Evolutionary conservation across 2,329 filamentous ascomycete genomes (phyloP).

Genomic region (Scytalidium lignicola): DNA sequence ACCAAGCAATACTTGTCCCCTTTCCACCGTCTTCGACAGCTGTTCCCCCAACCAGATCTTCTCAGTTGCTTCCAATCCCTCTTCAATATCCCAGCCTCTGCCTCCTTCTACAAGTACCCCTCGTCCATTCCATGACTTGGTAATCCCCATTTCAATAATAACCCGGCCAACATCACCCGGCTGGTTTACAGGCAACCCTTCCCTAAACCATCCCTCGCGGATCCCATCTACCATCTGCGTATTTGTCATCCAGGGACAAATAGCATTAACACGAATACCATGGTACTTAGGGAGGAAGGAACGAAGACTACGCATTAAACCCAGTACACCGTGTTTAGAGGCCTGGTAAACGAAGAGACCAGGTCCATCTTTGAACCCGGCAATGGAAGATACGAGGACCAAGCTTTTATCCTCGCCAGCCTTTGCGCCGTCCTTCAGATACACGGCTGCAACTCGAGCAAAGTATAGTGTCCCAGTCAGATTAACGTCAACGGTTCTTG

Average conservation of each 20-base stretch:
- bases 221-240: slow-evolving; percentile 35
- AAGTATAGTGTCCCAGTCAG: slow-evolving; percentile 12
- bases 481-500: slow-evolving; percentile 21
- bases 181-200: slow-evolving; percentile 24
- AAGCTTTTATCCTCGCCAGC: slow-evolving; percentile 9
- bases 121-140: slow-evolving; percentile 41
- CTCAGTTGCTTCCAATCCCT: slow-evolving; percentile 7
- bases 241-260: slow-evolving; percentile 51
- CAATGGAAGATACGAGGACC: slow-evolving; percentile 40
- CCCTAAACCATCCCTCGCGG: slow-evolving; percentile 30
- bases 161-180: slow-evolving; percentile 42
- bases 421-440: slow-evolving; percentile 2
- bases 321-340: slow-evolving; percentile 47
- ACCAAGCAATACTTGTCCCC: slow-evolving; percentile 10
- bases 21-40: slow-evolving; percentile 4
- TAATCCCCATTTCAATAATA: slow-evolving; percentile 42
- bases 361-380: slow-evolving; percentile 33
- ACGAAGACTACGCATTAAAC: slow-evolving; percentile 42
- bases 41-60: slow-evolving; percentile 11
- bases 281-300: slow-evolving; percentile 27
- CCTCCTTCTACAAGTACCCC: slow-evolving; percentile 39
- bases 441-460: slow-evolving; percentile 11
- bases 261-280: slow-evolving; percentile 47
- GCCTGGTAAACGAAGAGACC: slow-evolving; percentile 6
- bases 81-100: slow-evolving; percentile 13